Evolutionary conservation across 108 stramenopile species (phyloP).

Genomic region (Parietichytrium sp.): DNA sequence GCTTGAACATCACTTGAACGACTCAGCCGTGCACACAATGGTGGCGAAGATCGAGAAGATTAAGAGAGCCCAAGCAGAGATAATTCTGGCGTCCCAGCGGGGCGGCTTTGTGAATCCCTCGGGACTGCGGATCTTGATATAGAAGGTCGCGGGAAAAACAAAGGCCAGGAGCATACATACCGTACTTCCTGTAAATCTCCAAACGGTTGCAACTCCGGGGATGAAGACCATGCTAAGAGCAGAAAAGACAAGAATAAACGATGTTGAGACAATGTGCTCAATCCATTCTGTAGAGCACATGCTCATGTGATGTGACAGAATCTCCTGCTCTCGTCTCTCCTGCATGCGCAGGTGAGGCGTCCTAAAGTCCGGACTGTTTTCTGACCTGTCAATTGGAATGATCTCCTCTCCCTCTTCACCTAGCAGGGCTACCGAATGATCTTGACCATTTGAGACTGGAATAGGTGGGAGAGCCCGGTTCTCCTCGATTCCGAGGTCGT

Average conservation of each 20-base stretch:
- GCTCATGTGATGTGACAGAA: background rate
- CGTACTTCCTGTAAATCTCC: background rate
- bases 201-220: conserved; percentile 3
- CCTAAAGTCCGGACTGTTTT: background rate
- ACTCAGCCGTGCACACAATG: conserved; percentile 19
- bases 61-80: background rate
- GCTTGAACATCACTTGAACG: no score
- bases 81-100: background rate
- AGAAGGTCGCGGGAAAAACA: background rate
- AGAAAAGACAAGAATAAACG: background rate
- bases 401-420: background rate
- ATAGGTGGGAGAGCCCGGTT: background rate
- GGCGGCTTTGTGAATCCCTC: background rate
- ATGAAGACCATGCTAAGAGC: conserved; percentile 16
- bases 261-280: background rate
- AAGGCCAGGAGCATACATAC: conserved; percentile 33
- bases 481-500: background rate
- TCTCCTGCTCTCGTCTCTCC: background rate
- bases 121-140: conserved; percentile 15
- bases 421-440: background rate
- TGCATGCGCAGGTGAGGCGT: background rate
- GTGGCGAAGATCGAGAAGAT: background rate
- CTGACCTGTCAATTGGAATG: background rate
- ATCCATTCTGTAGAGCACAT: background rate
- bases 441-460: background rate